Base-by-base conservation (phyloP, 2,329 filamentous ascomycete genomes). In the Verruconis gallopava region DNA sequence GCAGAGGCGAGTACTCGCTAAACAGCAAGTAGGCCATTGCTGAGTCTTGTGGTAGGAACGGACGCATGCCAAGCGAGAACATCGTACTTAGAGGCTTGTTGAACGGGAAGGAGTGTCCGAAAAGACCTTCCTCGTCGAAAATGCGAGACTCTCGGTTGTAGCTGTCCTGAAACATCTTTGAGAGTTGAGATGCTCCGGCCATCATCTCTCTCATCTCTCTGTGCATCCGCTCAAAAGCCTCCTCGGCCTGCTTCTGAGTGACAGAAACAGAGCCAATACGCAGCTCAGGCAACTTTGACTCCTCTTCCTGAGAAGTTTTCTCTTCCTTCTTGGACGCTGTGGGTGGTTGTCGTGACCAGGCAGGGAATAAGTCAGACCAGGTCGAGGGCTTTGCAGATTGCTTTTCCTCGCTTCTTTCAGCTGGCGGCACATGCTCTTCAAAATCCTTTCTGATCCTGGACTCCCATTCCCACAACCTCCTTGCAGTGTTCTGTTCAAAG, bases 1-100 rank as follows among this genome's bases (percentile, higher is more conserved):
- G 34, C 4, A 46, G 25, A 3, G 44, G 44, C 5, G 44, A 46
- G 20, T 46, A 46, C 15, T 32, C 22, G 25, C 35, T 45, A 17
- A 22, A 33, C 3, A 43, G 41, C 34, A 43, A 20, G 21, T 43
- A 43, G 13, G 21, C 41, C 12, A 38, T 22, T 5, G 41, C 41
- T 32, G 35, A 32, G n/a, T 43, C 33, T 21, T 37, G 19, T 6
- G 41, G 40, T 12, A 38, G 20, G 15, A 43, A 43, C 12, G 41
- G 36, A 11, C 35, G 13, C 30, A 42, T 43, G 4, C 41, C 41
- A 22, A 38, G 35, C 14, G 34, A 39, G 12, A 43, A 38, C 17
- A 43, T 21, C 9, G 22, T 21, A 21, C 40, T 43, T n/a, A 38
- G 34, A 38, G 34, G 41, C 20, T 21, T 33, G 35, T 17, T 30